Percentiles rank a stretch among this genome's conserved stretches.
These are phyloP conservation scores for Apiotrichum akiyoshidainum DNA, from an alignment of 1,284 basidiomycete genomes.

Conservation along the genomic window DNA sequence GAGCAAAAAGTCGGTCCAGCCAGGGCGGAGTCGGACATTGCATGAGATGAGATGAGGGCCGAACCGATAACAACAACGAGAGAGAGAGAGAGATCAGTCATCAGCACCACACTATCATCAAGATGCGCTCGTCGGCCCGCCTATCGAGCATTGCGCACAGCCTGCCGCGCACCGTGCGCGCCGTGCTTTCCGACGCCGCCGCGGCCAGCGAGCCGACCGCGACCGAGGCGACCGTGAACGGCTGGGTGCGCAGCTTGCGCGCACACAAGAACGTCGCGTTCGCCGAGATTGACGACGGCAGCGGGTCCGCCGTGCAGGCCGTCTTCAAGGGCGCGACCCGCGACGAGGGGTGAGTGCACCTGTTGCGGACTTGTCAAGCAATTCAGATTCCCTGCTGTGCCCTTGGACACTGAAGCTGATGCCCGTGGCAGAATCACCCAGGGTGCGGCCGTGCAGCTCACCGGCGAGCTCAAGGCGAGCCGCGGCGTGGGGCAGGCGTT, in stretches of 20 bases:
- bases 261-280: constrained; percentile 83
- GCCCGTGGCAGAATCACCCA: constrained; percentile 56
- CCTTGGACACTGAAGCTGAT: too few relatives aligned
- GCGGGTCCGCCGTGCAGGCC: constrained; percentile 68
- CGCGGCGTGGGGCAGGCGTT: constrained; percentile 66
- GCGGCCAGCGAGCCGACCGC: not conserved
- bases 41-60: too few relatives aligned
- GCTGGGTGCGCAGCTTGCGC: constrained; percentile 80
- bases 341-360: constrained; percentile 35
- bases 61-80: too few relatives aligned
- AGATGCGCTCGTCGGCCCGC: not conserved
- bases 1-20: constrained; percentile 5
- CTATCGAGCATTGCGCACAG: constrained; percentile 3
- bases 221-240: constrained; percentile 49
- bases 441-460: constrained; percentile 67
- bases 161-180: constrained; percentile 10
- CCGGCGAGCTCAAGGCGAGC: constrained; percentile 64
- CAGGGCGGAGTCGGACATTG: too few relatives aligned
- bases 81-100: too few relatives aligned
- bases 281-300: constrained; percentile 78
- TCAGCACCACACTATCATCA: not conserved
- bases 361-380: too few relatives aligned
- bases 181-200: constrained; percentile 2
- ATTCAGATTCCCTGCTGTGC: too few relatives aligned
- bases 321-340: constrained; percentile 59